phyloP scores from a whole-genome alignment of 768 basidiomycete genomes.

The Saitozyma podzolica region DNA sequence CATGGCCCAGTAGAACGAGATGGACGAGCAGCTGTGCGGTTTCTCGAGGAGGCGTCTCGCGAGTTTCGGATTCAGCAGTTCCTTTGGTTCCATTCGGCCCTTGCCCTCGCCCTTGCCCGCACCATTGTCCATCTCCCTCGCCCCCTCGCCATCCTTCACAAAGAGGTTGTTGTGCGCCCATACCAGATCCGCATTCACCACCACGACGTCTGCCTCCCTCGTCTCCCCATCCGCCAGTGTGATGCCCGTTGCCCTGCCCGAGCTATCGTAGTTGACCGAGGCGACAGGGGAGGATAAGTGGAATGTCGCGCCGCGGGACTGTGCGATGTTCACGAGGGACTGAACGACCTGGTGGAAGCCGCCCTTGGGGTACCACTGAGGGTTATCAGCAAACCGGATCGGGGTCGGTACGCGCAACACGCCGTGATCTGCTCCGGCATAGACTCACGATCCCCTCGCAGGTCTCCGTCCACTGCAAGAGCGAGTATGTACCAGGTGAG shows the following conservation, averaged over 20 bases:
- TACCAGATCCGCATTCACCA: constrained; percentile 56
- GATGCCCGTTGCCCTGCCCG: constrained; percentile 51
- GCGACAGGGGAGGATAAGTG: constrained; percentile 52
- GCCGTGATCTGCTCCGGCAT: neutral
- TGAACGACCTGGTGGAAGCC: constrained; percentile 50
- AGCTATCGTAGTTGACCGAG: constrained; percentile 44
- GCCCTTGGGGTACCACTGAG: constrained; percentile 47
- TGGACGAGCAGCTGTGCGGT: constrained; percentile 54
- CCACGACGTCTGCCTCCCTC: constrained; percentile 52
- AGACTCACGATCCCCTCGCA: constrained; percentile 53
- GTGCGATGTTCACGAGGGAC: constrained; percentile 51
- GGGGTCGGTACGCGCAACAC: neutral
- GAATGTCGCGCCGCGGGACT: constrained; percentile 50
- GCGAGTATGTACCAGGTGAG: constrained; percentile 55
- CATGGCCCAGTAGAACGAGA: constrained; percentile 57
- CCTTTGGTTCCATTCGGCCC: constrained; percentile 3
- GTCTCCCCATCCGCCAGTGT: constrained; percentile 44
- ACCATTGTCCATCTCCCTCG: neutral
- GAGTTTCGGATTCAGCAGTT: constrained; percentile 32
- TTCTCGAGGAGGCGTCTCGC: constrained; percentile 40
- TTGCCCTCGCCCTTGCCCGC: constrained; percentile 8
- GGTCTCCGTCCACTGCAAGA: constrained; percentile 56
- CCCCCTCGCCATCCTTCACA: constrained; percentile 17
- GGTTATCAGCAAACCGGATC: neutral
- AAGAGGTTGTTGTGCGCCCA: constrained; percentile 55